Conservation (phyloP, 2,329 filamentous ascomycete species). For the Monilinia vaccinii-corymbosi region DNA sequence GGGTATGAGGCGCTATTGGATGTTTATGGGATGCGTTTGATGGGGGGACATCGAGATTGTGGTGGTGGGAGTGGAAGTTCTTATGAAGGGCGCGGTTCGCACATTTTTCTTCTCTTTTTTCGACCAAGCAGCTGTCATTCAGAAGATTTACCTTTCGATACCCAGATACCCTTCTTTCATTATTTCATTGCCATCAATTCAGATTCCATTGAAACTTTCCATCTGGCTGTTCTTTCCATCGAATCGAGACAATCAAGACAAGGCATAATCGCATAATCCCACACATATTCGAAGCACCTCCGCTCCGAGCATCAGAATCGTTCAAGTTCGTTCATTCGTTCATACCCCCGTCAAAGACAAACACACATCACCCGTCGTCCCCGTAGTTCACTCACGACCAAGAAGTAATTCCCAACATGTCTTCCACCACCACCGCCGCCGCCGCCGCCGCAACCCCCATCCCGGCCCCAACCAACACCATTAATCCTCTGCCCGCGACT, state of each 20-base stretch:
- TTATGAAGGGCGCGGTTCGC: constrained; percentile 8
- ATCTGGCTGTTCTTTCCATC: neutral
- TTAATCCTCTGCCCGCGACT: constrained; percentile 5
- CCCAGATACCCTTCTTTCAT: neutral
- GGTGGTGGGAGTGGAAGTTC: neutral
- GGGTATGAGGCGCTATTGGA: neutral
- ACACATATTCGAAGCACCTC: neutral
- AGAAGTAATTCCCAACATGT: constrained; percentile 4
- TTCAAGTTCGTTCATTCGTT: constrained; percentile 9
- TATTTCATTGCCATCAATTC: neutral
- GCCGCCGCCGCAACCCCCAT: neutral
- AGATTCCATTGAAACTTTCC: no score
- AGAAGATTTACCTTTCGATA: constrained; percentile 3
- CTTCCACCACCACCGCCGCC: neutral
- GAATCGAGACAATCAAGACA: neutral
- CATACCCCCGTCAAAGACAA: constrained; percentile 3
- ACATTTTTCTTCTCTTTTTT: neutral
- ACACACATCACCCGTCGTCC: neutral
- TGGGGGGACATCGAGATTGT: neutral
- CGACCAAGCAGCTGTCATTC: neutral
- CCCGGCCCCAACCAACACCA: constrained; percentile 3
- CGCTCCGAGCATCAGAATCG: neutral
- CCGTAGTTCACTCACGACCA: neutral
- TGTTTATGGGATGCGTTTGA: neutral
- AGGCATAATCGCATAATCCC: constrained; percentile 5